Percentiles rank a stretch among this genome's conserved stretches.
Conservation (phyloP, 345 rosid species). For the Boechera retrofracta region DNA sequence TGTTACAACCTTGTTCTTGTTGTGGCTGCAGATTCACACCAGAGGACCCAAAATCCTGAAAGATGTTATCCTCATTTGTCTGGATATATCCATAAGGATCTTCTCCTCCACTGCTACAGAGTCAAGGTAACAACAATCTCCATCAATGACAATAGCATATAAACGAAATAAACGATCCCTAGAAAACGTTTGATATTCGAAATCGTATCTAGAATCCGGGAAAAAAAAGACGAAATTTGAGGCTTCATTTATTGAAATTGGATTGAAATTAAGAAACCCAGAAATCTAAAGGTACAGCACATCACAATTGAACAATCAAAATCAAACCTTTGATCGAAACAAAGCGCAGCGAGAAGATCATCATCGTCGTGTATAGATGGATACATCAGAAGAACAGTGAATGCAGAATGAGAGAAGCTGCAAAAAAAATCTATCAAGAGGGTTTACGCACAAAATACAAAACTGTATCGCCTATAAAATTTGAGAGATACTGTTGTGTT, state of each 20-base stretch:
- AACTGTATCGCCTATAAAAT: background rate
- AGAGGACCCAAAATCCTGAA: constrained; percentile 27
- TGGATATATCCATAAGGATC: constrained; percentile 41
- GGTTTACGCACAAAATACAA: background rate
- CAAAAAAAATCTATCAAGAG: background rate
- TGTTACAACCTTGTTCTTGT: constrained; percentile 26
- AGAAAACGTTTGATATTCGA: constrained; percentile 1
- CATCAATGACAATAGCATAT: constrained; percentile 2
- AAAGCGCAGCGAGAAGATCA: constrained; percentile 40
- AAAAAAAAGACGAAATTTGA: background rate
- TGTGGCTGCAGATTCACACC: constrained; percentile 35
- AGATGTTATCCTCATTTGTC: constrained; percentile 23
- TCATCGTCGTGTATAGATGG: constrained; percentile 28
- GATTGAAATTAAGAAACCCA: constrained; percentile 22
- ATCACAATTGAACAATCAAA: constrained; percentile 2
- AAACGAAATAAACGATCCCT: background rate
- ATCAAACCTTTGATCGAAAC: constrained; percentile 44
- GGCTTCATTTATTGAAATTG: background rate
- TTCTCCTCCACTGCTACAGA: constrained; percentile 39
- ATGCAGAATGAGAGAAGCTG: constrained; percentile 30
- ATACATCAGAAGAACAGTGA: constrained; percentile 23
- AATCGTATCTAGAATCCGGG: background rate
- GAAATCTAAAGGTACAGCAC: background rate
- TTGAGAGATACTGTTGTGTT: constrained; percentile 17
- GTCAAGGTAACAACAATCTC: constrained; percentile 5